Evolutionary conservation across 495 filamentous ascomycete species (phyloP).

Genomic region (Thermothielavioides terrestris): DNA sequence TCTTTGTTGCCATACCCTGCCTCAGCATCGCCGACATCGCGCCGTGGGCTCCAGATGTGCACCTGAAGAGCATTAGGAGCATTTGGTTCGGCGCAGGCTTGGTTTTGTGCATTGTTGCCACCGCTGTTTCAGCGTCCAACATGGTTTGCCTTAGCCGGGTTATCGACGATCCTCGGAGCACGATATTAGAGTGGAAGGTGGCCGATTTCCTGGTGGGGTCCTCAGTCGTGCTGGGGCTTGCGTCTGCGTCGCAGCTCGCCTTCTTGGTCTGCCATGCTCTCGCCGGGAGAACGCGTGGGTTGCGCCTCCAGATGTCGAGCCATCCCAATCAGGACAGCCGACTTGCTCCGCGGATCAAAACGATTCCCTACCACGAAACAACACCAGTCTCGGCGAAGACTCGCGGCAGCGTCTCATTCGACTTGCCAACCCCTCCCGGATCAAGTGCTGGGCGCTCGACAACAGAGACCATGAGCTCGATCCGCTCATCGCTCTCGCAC

Average conservation of each 20-base stretch:
- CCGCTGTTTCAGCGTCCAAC: slow-evolving; percentile 31
- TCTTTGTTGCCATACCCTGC: slow-evolving; percentile 23
- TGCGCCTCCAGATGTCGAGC: slow-evolving; percentile 15
- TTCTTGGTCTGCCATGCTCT: slow-evolving; percentile 35
- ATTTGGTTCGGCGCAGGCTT: slow-evolving; percentile 31
- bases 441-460: slow-evolving; percentile 35
- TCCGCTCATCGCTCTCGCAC: slow-evolving; percentile 46
- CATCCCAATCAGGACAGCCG: slow-evolving; percentile 25
- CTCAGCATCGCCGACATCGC: slow-evolving; percentile 21
- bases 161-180: slow-evolving; percentile 16
- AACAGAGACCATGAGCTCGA: slow-evolving; percentile 44
- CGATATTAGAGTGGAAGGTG: slow-evolving; percentile 24
- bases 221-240: slow-evolving; percentile 31
- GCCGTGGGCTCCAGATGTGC: slow-evolving; percentile 12
- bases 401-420: slow-evolving; percentile 19
- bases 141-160: slow-evolving; percentile 30
- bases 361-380: slow-evolving; percentile 40
- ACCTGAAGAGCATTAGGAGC: slow-evolving; percentile 16
- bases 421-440: slow-evolving; percentile 28
- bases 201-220: slow-evolving; percentile 30
- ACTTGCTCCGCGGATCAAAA: slow-evolving; percentile 30
- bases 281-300: slow-evolving; percentile 16
- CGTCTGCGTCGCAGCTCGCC: slow-evolving; percentile 33
- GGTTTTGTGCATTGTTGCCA: slow-evolving; percentile 30
- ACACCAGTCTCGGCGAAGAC: slow-evolving; percentile 20